These are phyloP conservation scores for Priceomyces castillae DNA, from an alignment of 805 yeast species.

Conservation along the genomic window DNA sequence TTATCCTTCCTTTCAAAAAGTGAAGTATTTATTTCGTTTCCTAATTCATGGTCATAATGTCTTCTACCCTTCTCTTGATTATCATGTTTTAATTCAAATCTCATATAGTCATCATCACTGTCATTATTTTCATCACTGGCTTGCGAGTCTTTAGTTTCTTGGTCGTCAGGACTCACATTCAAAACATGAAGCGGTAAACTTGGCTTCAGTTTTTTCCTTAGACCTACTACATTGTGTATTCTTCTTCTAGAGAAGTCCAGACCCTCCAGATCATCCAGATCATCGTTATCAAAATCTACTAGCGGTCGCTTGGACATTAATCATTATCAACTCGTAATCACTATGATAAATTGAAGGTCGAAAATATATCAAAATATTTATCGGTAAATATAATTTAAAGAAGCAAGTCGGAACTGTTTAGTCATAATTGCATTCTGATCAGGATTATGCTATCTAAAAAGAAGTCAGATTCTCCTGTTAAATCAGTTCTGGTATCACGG, in stretches of 20 bases:
- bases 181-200: too few relatives aligned
- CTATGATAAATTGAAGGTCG: too few relatives aligned
- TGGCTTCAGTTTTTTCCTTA: background rate
- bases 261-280: background rate
- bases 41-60: background rate
- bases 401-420: too few relatives aligned
- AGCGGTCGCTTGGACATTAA: background rate
- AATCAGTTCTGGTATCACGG: constrained; percentile 36
- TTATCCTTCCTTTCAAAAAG: constrained; percentile 12
- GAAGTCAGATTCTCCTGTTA: constrained; percentile 24
- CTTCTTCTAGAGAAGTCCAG: background rate
- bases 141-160: too few relatives aligned
- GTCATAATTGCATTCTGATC: background rate
- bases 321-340: background rate
- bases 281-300: background rate
- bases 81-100: constrained; percentile 5
- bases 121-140: background rate
- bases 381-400: too few relatives aligned
- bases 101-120: constrained; percentile 12
- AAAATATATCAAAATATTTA: too few relatives aligned
- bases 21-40: constrained; percentile 7
- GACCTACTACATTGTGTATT: background rate
- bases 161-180: too few relatives aligned
- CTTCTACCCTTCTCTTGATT: background rate
- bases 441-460: constrained; percentile 28